Base-by-base conservation (phyloP, 768 basidiomycete genomes). In the Mycena floridula region DNA sequence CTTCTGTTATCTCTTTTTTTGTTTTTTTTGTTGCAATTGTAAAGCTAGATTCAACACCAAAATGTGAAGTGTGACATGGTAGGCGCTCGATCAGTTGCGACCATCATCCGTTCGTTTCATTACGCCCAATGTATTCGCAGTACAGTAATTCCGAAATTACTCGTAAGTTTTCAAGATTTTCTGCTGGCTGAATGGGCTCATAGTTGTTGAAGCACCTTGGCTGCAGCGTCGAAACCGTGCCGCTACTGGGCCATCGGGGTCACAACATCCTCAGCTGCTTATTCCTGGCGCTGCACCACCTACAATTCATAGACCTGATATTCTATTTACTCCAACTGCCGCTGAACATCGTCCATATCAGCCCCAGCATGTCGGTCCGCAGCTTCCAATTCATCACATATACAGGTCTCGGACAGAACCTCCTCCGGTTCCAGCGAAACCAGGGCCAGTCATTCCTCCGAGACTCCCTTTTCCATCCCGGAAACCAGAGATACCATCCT, bases 351-450 rank as follows among this genome's bases (percentile, higher is more conserved):
- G n/a, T 49, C 28, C 9, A 40, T 21, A 4, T 21, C 43, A 15
- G 30, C 37, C 25, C 45, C 58, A 25, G 51, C 62, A 7, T 51
- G 55, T n/a, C 51, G 56, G n/a, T 15, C 60, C 61, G 18, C 58
- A 61, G 26, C 50, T 55, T 20, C 51, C 59, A 40, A 15, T 37
- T 47, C 8, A 32, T 51, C 7, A 37, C 42, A 46, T 52, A 22
- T 45, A 49, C n/a, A 42, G 50, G 47, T 50, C 50, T 27, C 24
- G 44, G 51, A 49, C 58, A 0, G 38, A 55, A 0, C 58, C 61
- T 3, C 72, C 74, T 8, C 66, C 67, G 7, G 39, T 69, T 26
- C 71, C 71, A 5, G 65, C 71, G 2, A 72, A 69, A 50, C 70
- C 72, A 2, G 54, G 15, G 36, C 50, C 22, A 37, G 47, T 12